Evolutionary conservation across 2,329 filamentous ascomycete species (phyloP), one percentile per base, ranked within the genome.

Genomic region (Penicillium sp.): DNA sequence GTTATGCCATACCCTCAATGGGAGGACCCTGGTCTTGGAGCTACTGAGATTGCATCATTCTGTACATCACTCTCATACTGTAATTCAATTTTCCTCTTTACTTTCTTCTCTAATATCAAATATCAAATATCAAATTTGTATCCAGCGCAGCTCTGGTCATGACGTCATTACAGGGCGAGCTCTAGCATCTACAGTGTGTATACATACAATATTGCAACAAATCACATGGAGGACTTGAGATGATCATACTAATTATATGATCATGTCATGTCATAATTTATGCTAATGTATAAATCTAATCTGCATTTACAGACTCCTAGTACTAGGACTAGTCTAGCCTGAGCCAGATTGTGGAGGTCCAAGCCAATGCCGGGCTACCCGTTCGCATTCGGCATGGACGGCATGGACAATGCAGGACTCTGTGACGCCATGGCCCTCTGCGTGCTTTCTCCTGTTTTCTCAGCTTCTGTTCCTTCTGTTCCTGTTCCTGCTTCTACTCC

Each of bases 311-410:
- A n/a, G n/a, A n/a, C n/a, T n/a, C n/a, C n/a, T n/a, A n/a, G n/a
- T n/a, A n/a, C n/a, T n/a, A n/a, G n/a, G n/a, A n/a, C n/a, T n/a
- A n/a, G n/a, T n/a, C n/a, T n/a, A n/a, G n/a, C n/a, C n/a, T n/a
- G n/a, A n/a, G n/a, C n/a, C n/a, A n/a, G n/a, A n/a, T n/a, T n/a
- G n/a, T n/a, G n/a, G n/a, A n/a, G n/a, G n/a, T n/a, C n/a, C n/a
- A n/a, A n/a, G n/a, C n/a, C 13, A 33, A 33, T 61, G 60, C 60
- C 60, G 60, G 42, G 48, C 39, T 58, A 61, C 50, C 60, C 60
- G 60, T 56, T 63, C 51, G 47, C 60, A 51, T 42, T 42, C 55
- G 21, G 26, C 18, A 19, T 31, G 26, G 21, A 31, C 42, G 42
- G 11, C 10, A 34, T 36, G 34, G 31, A 8, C 2, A 28, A 10